A percentile compares a stretch with the other conserved stretches of the same genome.
Evolutionary conservation across 2,329 filamentous ascomycete species (phyloP).

Genomic region (Alternaria sp.): DNA sequence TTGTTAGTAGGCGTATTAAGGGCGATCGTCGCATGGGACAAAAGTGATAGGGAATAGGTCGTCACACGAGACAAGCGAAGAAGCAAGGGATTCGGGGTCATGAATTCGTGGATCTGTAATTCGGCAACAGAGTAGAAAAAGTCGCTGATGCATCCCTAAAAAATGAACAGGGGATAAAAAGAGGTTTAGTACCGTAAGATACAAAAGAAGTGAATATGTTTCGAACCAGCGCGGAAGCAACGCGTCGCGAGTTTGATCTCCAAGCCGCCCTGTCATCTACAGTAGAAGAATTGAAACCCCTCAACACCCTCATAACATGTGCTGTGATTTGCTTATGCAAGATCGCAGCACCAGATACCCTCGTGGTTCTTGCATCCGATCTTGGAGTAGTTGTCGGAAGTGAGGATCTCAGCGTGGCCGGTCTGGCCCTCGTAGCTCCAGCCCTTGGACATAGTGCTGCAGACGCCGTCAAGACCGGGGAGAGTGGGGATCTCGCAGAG

Average conservation of each 20-base stretch:
- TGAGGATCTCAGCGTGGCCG: slow-evolving; percentile 47
- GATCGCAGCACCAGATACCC: slow-evolving; percentile 46
- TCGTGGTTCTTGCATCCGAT: slow-evolving; percentile 37
- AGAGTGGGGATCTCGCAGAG: slow-evolving; percentile 45
- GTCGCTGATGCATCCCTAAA: slow-evolving; percentile 11
- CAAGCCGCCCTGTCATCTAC: slow-evolving; percentile 26
- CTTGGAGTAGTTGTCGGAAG: slow-evolving; percentile 35
- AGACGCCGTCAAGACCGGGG: slow-evolving; percentile 37
- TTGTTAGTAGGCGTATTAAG: slow-evolving; percentile 2
- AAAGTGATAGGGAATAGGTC: not conserved
- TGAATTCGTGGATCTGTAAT: slow-evolving; percentile 22
- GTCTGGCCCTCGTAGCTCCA: slow-evolving; percentile 43
- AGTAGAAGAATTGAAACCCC: slow-evolving; percentile 14
- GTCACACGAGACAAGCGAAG: not conserved
- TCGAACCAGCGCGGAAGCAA: slow-evolving; percentile 21
- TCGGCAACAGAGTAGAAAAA: slow-evolving; percentile 12
- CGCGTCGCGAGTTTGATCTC: slow-evolving; percentile 15
- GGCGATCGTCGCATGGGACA: not conserved
- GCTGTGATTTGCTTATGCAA: slow-evolving; percentile 31
- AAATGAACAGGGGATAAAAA: slow-evolving; percentile 16
- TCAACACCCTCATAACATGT: not conserved
- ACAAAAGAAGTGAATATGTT: slow-evolving; percentile 27
- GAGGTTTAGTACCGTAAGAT: slow-evolving; percentile 24
- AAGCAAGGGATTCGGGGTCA: slow-evolving; percentile 8
- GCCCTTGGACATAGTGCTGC: slow-evolving; percentile 34